Base-by-base conservation (phyloP, 2,329 filamentous ascomycete species). In the Moelleriella libera region DNA sequence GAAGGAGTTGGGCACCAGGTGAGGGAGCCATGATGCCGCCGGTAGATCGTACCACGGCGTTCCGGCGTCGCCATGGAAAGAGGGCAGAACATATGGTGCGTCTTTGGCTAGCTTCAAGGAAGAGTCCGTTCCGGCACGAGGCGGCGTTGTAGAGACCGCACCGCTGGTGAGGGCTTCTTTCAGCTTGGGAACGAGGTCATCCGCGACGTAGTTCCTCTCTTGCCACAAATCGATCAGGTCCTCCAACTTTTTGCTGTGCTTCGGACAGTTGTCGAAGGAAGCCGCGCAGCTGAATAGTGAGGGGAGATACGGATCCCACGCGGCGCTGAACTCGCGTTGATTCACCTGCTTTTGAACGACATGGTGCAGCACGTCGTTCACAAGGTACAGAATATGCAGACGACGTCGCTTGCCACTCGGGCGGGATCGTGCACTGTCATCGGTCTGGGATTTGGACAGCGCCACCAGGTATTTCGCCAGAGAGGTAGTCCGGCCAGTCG, bases 21-120 rank as follows among this genome's bases (percentile, higher is more conserved):
- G 82, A 5, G 84, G 84, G 44, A 94, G 75, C 70, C 89, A 82
- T 53, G 86, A 90, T 2, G 80, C 83, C 1, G 87, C 87, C 0
- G 88, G 88, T 1, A 94, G 68, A 53, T 94, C 87, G 64, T 88
- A 85, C 76, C 83, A 94, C 0, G 83, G 80, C 4, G 75, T 79
- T 0, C 77, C 75, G 2, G 74, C 66, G 58, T 94, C 85, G 41
- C 88, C 88, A 60, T 94, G 88, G 48, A 75, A 77, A 1, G 83
- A 71, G 21, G 88, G 88, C 62, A 94, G 74, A 30, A 83, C 63
- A 57, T 79, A 90, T 0, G 84, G 83, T 1, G 67, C 67, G 50
- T 82, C 71, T 55, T 76, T 82, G 12, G 72, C 66, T 5, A 67
- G 58, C 51, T 67, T 68, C 4, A 63, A 29, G 3, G 59, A 53